Evolutionary conservation across 139 green algal species (phyloP).

Genomic region (Chlorella sp.): DNA sequence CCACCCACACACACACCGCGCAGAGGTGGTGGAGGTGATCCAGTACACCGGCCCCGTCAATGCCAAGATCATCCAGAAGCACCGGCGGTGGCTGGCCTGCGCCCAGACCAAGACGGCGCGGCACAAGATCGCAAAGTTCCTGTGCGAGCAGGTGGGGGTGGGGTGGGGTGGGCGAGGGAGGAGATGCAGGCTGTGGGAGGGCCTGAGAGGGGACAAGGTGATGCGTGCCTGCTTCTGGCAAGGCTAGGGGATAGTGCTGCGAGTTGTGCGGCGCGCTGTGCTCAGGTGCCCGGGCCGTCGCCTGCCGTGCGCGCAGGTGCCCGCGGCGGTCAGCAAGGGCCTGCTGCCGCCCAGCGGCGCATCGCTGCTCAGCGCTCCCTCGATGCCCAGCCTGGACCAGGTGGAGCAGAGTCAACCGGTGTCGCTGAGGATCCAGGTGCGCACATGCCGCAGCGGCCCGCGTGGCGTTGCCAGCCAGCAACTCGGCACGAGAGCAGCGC

Average conservation of each 20-base stretch:
- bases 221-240: no score
- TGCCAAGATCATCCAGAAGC: slow-evolving; percentile 35
- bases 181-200: not conserved
- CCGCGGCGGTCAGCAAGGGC: slow-evolving; percentile 20
- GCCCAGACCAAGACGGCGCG: slow-evolving; percentile 58
- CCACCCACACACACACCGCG: slow-evolving; percentile 5
- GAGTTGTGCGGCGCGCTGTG: no score
- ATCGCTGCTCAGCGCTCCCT: no score
- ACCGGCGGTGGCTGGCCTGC: slow-evolving; percentile 48
- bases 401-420: not conserved
- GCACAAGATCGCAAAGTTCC: slow-evolving; percentile 73
- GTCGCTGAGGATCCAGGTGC: slow-evolving; percentile 6
- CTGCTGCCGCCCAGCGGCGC: slow-evolving; percentile 6
- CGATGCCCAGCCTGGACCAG: no score
- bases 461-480: no score
- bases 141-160: slow-evolving; percentile 52
- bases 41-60: slow-evolving; percentile 51
- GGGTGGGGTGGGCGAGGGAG: not conserved
- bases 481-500: no score
- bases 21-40: slow-evolving; percentile 85
- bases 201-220: no score
- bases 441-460: no score
- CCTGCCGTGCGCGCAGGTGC: slow-evolving; percentile 58
- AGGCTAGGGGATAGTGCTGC: no score
- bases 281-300: no score